Conservation (phyloP, 1,139 yeast species). For the Pichiaceae sp. region DNA sequence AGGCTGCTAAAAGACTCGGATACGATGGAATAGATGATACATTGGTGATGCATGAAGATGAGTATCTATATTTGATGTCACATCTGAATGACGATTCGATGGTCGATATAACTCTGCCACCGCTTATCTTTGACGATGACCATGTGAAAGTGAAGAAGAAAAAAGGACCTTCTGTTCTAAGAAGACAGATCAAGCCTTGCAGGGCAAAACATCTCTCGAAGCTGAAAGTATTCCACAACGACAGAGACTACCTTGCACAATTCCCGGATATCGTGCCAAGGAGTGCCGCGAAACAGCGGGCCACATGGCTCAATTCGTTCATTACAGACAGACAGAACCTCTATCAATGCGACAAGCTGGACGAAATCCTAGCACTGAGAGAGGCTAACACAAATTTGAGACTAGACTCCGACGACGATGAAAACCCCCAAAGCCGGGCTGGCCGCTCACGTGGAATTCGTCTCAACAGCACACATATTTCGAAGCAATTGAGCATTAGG, state of each 20-base stretch:
- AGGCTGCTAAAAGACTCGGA: conserved; percentile 10
- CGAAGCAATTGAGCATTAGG: conserved; percentile 10
- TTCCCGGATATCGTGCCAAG: conserved; percentile 13
- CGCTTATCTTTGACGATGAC: conserved; percentile 10
- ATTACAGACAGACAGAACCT: conserved; percentile 17
- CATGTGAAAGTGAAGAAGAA: conserved; percentile 3
- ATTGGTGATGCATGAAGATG: conserved; percentile 17
- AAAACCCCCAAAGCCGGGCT: not conserved
- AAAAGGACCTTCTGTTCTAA: not conserved
- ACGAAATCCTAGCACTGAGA: conserved; percentile 5
- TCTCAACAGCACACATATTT: conserved; percentile 4
- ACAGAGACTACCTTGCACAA: conserved; percentile 11
- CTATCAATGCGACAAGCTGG: conserved; percentile 10
- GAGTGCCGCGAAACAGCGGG: conserved; percentile 8
- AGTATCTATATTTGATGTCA: conserved; percentile 14
- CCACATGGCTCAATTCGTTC: conserved; percentile 12
- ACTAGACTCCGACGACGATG: conserved; percentile 8
- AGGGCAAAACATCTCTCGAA: conserved; percentile 8
- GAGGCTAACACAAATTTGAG: conserved; percentile 3
- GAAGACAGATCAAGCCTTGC: conserved; percentile 6
- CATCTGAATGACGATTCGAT: conserved; percentile 8
- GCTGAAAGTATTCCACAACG: conserved; percentile 11
- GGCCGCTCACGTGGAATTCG: conserved; percentile 7
- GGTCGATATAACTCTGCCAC: conserved; percentile 9
- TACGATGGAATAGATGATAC: conserved; percentile 8